phyloP scores from a whole-genome alignment of 2,329 filamentous ascomycete species.

The Trichoderma guizhouense region DNA sequence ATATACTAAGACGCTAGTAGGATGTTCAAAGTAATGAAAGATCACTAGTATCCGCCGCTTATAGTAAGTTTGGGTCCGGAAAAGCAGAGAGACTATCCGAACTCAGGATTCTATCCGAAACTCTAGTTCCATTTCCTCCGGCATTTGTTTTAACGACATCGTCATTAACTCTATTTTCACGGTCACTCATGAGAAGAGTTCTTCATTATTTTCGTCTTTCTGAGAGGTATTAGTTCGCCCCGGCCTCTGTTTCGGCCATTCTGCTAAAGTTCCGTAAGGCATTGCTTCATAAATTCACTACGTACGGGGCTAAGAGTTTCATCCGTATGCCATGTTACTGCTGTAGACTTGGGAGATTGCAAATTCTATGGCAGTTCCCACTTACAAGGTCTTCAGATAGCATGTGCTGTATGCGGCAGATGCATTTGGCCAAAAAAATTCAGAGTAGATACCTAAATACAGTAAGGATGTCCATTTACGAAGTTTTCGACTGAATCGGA shows the following conservation, averaged over 20 bases:
- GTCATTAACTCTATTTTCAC: background rate
- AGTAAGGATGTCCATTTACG: too few species aligned
- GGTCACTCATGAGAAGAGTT: background rate
- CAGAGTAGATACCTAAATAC: too few species aligned
- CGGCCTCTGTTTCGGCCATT: background rate
- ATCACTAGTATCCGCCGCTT: background rate
- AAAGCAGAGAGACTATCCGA: background rate
- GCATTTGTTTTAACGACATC: background rate
- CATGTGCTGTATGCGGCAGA: too few species aligned
- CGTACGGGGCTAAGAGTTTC: background rate
- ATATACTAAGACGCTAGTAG: background rate
- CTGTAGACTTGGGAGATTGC: background rate
- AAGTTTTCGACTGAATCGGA: too few species aligned
- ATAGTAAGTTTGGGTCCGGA: background rate
- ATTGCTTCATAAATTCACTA: accelerated
- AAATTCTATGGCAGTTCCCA: too few species aligned
- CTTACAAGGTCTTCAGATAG: too few species aligned
- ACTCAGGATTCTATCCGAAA: background rate
- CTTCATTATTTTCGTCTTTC: background rate
- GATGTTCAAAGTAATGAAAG: background rate
- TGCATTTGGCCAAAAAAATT: too few species aligned
- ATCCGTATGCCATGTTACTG: background rate
- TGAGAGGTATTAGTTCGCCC: background rate
- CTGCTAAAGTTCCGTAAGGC: background rate
- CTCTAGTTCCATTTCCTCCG: background rate